Base-by-base conservation (phyloP, 352 stramenopile species). In the Phytophthora sp. region DNA sequence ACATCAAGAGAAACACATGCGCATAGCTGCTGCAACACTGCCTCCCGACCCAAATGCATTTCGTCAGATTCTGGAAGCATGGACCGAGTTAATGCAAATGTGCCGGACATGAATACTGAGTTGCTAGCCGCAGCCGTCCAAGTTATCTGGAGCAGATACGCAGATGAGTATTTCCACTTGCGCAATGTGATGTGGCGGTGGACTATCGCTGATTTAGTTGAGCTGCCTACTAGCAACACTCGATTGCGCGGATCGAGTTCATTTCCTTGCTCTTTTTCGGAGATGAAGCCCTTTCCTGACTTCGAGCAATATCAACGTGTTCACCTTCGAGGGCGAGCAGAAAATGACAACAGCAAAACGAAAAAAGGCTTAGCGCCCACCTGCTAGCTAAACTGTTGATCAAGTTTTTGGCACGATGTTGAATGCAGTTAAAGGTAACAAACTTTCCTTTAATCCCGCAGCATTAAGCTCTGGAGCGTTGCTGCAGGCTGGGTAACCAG, bases 181-280 rank as follows among this genome's bases (percentile, higher is more conserved):
- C 15, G 23, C 5, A 28, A 32, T 9, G 31, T 51, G 6, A 26
- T 31, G 5, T 70, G 28, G 54, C 58, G 30, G 12, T 51, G 28
- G 45, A 5, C n/a, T 12, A 39, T 59, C 13, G 34, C 46, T 10
- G 27, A 46, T 51, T 15, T 43, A 9, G 17, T 58, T 39, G 44
- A 48, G 35, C 15, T 66, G 10, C 41, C 48, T 38, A 7, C 50
- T n/a, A 12, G 4, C n/a, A 51, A 30, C 8, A 12, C 63, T 43
- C 48, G 27, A 18, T 50, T 70, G 6, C 54, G 54, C 24, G 61
- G 37, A 15, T 60, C 34, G 20, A 6, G 17, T 46, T 37, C 31
- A 15, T 9, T 59, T 28, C 48, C 37, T 3, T 42, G n/a, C 23
- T 23, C 15, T 23, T 13, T 42, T 0, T 5, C 13, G n/a, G 2